Conservation (phyloP, 371 early-diverging fungal species). For the Chytridium lagenaria region DNA sequence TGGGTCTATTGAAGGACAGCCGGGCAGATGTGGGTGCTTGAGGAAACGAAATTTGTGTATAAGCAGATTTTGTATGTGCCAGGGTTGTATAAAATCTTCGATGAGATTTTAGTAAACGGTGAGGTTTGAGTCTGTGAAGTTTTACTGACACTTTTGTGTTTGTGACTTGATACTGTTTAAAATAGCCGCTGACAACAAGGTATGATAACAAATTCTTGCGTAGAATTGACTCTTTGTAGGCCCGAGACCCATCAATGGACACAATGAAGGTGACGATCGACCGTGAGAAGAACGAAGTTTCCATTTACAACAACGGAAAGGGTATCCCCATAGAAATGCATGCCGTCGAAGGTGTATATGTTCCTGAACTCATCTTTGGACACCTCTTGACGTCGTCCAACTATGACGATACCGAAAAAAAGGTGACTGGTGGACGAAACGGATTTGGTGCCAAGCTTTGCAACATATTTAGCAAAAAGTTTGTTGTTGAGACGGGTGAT, state of each 20-base stretch:
- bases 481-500: constrained; percentile 97
- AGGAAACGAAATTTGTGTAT: constrained; percentile 67
- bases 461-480: constrained; percentile 98
- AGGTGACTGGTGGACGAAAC: constrained; percentile 99
- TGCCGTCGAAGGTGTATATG: constrained; percentile 92
- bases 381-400: constrained; percentile 98
- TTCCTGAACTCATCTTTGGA: constrained; percentile 99
- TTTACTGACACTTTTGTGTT: too few species aligned
- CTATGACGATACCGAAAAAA: constrained; percentile 98
- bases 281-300: constrained; percentile 79
- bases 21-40: constrained; percentile 83
- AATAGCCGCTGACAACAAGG: constrained; percentile 84
- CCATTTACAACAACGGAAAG: constrained; percentile 95
- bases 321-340: constrained; percentile 99
- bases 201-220: constrained; percentile 25
- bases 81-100: constrained; percentile 99
- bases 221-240: constrained; percentile 24
- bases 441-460: constrained; percentile 99
- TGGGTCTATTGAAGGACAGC: constrained; percentile 93
- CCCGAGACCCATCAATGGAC: constrained; percentile 93
- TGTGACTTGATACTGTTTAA: neutral
- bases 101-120: constrained; percentile 99
- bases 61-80: constrained; percentile 90
- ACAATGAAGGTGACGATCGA: constrained; percentile 93
- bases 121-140: too few species aligned